phyloP scores from a whole-genome alignment of 768 basidiomycete species.

The Leccinum variicolor region DNA sequence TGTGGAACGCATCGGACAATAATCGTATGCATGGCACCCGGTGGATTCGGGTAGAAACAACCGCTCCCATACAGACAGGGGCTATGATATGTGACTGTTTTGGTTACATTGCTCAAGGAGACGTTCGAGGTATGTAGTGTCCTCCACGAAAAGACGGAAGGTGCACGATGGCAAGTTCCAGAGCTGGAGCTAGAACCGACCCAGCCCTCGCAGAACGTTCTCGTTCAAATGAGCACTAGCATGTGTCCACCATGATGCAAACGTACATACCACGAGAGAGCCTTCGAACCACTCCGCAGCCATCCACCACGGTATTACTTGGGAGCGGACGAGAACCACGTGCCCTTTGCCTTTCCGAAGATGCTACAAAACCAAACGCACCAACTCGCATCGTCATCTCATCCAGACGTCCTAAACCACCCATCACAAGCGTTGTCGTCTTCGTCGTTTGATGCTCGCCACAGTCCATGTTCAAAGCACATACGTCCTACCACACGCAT shows the following conservation, averaged over 20 bases:
- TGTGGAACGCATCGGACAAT: neutral
- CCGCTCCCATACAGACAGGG: slow-evolving; percentile 8
- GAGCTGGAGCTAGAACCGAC: slow-evolving; percentile 54
- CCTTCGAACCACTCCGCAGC: slow-evolving; percentile 69
- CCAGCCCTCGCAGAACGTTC: slow-evolving; percentile 57
- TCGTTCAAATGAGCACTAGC: slow-evolving; percentile 94
- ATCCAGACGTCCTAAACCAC: slow-evolving; percentile 82
- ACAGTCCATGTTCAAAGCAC: slow-evolving; percentile 85
- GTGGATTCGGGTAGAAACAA: neutral
- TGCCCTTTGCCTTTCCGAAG: slow-evolving; percentile 83
- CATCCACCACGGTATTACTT: neutral
- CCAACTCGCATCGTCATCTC: slow-evolving; percentile 76
- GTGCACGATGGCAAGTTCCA: slow-evolving; percentile 66
- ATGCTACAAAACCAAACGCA: slow-evolving; percentile 42
- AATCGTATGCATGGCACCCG: neutral
- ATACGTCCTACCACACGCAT: slow-evolving; percentile 85
- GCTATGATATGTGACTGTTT: slow-evolving; percentile 5
- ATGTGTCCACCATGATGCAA: slow-evolving; percentile 87
- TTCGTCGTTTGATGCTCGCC: slow-evolving; percentile 89
- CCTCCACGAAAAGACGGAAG: slow-evolving; percentile 87
- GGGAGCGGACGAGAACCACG: slow-evolving; percentile 70
- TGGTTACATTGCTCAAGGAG: neutral
- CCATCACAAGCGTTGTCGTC: slow-evolving; percentile 68
- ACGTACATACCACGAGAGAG: slow-evolving; percentile 83
- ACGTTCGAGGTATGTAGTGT: too few relatives aligned